Evolutionary conservation across 2,329 filamentous ascomycete species (phyloP), one percentile per base, ranked within the genome.

Genomic region (Pestalotiopsis sp.): DNA sequence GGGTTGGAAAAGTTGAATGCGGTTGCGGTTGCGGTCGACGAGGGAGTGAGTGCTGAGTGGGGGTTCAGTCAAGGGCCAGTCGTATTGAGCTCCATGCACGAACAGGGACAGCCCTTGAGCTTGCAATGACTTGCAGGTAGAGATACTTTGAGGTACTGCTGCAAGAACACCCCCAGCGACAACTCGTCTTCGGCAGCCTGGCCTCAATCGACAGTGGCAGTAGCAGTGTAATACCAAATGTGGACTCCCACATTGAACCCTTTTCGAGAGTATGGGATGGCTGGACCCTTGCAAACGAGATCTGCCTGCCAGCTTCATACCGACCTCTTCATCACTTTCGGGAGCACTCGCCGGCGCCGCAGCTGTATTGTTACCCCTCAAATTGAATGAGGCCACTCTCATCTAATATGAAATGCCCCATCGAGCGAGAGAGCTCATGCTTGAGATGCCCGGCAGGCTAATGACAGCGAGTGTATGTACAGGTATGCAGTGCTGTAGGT

Each of bases 121-220:
- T 20, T 52, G 52, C n/a, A 52, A 66, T 66, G 52, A 59, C 65
- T 41, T 66, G 65, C 65, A 66, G 20, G 66, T 67, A 67, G 56
- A 58, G 45, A 45, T 67, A 67, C 66, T 45, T 63, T 20, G 41
- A 52, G 58, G 31, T 66, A 59, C 65, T 27, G 23, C 57, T 17
- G 20, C 20, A 52, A 27, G 57, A 59, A 59, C 31, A 36, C 7
- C 31, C 45, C 45, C 45, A 52, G 20, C 45, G 45, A 52, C 45
- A 20, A 9, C 6, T 52, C 9, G 13, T 27, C 6, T 17, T 23
- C 25, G 58, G 58, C 25, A 23, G 58, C 14, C 58, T 60, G 25
- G n/a, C 25, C 20, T 60, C 25, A 14, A 36, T 20, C 58, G 45
- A 59, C 57, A 27, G 27, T 27, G n/a, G 45, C 14, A 52, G 20